These are phyloP conservation scores for Penicillium sp. DNA, from an alignment of 2,329 filamentous ascomycete genomes.

Conservation along the genomic window DNA sequence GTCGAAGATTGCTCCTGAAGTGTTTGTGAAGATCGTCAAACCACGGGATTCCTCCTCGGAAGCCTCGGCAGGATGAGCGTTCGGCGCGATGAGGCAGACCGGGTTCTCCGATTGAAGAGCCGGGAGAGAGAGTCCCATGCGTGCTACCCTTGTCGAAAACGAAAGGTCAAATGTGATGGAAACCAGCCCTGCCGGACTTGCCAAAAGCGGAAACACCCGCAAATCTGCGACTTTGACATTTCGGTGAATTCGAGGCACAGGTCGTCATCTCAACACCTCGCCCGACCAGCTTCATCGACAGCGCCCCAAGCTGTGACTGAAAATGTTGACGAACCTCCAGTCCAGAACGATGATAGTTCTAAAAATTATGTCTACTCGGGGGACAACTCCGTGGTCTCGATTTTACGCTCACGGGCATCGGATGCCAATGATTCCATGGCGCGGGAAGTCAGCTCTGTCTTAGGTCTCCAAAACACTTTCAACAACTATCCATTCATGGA, in stretches of 20 bases:
- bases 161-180: slow-evolving; percentile 39
- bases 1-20: background rate
- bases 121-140: slow-evolving; percentile 31
- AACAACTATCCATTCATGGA: slow-evolving; percentile 33
- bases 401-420: slow-evolving; percentile 27
- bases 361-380: slow-evolving; percentile 30
- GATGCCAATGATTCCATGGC: slow-evolving; percentile 28
- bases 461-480: slow-evolving; percentile 34
- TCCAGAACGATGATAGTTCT: slow-evolving; percentile 1
- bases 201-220: slow-evolving; percentile 26
- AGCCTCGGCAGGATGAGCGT: slow-evolving; percentile 16
- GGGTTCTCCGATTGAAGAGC: slow-evolving; percentile 27
- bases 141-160: slow-evolving; percentile 36
- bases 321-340: background rate
- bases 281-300: background rate
- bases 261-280: background rate
- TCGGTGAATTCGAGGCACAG: background rate
- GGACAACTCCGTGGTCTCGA: slow-evolving; percentile 33
- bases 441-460: slow-evolving; percentile 29
- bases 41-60: background rate
- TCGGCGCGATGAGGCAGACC: slow-evolving; percentile 29
- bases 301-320: background rate
- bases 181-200: slow-evolving; percentile 30
- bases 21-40: background rate
- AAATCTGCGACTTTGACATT: slow-evolving; percentile 28